These are phyloP conservation scores for Leucocoprinus sp. DNA, from an alignment of 768 basidiomycete species.

Conservation along the genomic window DNA sequence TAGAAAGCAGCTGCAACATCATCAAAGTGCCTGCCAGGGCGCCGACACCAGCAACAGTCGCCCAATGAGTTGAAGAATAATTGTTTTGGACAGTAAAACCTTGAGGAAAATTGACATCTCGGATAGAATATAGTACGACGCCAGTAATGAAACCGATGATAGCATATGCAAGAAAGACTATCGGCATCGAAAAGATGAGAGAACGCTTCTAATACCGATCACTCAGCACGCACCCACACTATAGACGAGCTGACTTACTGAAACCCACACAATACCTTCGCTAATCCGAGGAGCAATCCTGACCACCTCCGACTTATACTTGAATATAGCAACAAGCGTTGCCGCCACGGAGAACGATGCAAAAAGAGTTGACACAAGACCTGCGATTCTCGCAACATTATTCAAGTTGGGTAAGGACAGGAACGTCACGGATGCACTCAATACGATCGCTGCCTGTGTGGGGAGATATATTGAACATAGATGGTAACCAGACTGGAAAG, in stretches of 20 bases:
- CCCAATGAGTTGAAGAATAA: conserved; percentile 30
- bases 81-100: conserved; percentile 15
- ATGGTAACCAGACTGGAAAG: conserved; percentile 1
- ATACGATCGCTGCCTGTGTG: conserved; percentile 66
- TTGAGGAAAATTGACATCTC: conserved; percentile 36
- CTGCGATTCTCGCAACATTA: conserved; percentile 51
- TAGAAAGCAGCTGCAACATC: conserved; percentile 36
- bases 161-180: conserved; percentile 67
- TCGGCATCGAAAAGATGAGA: conserved; percentile 60
- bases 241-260: conserved; percentile 25
- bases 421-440: conserved; percentile 78
- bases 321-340: conserved; percentile 60
- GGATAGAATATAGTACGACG: conserved; percentile 57
- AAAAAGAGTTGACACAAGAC: conserved; percentile 60
- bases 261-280: conserved; percentile 44
- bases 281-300: conserved; percentile 41
- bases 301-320: conserved; percentile 60
- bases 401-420: conserved; percentile 72
- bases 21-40: conserved; percentile 55
- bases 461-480: conserved; percentile 10
- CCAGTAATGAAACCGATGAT: conserved; percentile 61
- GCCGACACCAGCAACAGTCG: conserved; percentile 55
- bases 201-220: conserved; percentile 39
- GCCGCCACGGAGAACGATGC: conserved; percentile 64
- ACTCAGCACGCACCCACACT: background rate